phyloP scores from a whole-genome alignment of 805 yeast species.

The Cyberlindnera xylosilytica region DNA sequence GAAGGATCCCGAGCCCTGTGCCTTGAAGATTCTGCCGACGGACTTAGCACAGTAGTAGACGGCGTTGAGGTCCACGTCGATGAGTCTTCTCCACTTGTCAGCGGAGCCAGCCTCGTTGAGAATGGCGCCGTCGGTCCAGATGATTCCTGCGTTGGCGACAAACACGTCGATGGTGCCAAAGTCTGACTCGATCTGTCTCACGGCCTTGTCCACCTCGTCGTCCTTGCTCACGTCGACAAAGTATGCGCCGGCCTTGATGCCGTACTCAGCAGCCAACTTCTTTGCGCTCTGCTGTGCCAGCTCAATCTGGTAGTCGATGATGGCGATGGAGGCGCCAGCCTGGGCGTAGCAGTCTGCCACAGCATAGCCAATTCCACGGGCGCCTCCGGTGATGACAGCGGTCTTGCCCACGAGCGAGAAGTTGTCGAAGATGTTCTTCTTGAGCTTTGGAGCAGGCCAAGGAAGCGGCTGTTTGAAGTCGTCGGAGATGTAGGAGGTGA shows the following conservation, averaged over 20 bases:
- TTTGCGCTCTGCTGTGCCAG: conserved; percentile 57
- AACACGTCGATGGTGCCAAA: conserved; percentile 76
- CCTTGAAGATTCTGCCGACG: conserved; percentile 68
- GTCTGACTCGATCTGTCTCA: conserved; percentile 47
- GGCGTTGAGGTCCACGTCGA: conserved; percentile 75
- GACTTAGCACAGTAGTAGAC: conserved; percentile 77
- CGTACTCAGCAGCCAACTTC: conserved; percentile 51
- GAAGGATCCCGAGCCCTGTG: conserved; percentile 72
- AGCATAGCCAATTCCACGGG: conserved; percentile 78
- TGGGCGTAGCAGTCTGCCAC: conserved; percentile 82
- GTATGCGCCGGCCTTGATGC: conserved; percentile 57
- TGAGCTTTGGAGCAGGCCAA: conserved; percentile 47
- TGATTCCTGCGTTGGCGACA: conserved; percentile 88
- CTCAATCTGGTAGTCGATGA: conserved; percentile 29
- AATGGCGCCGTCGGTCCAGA: conserved; percentile 69
- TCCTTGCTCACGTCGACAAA: conserved; percentile 29
- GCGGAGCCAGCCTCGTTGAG: conserved; percentile 33
- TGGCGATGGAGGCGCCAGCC: conserved; percentile 81
- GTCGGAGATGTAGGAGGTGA: conserved; percentile 25
- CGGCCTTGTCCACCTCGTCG: conserved; percentile 24
- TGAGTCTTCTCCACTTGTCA: conserved; percentile 66
- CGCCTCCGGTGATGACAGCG: conserved; percentile 83
- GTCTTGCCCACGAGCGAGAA: conserved; percentile 80
- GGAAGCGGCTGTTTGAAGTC: conserved; percentile 41
- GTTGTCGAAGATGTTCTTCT: conserved; percentile 56